Conservation (phyloP, 2,329 filamentous ascomycete genomes). For the Orbilia javanica region DNA sequence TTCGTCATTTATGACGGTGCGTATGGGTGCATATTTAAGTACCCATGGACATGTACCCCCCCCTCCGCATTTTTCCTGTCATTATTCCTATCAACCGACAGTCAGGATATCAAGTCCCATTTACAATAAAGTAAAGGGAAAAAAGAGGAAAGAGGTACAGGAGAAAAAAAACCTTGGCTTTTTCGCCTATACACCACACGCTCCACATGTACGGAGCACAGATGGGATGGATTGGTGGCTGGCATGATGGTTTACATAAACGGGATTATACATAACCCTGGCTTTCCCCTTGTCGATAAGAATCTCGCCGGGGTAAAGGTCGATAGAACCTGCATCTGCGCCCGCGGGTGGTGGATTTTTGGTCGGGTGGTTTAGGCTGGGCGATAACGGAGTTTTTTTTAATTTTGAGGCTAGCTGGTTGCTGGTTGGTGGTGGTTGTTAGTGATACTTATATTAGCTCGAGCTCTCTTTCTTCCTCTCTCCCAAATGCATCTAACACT, state of each 20-base stretch:
- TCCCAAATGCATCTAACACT: background rate
- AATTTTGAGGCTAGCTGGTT: background rate
- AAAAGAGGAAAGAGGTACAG: too few relatives aligned
- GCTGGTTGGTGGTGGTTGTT: background rate
- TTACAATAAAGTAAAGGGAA: too few relatives aligned
- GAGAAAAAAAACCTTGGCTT: constrained; percentile 19
- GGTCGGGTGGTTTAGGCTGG: constrained; percentile 51
- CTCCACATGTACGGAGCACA: background rate
- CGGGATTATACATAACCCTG: constrained; percentile 22
- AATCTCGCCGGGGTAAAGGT: background rate
- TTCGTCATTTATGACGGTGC: background rate
- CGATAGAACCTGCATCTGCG: constrained; percentile 18
- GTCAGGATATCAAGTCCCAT: constrained; percentile 6
- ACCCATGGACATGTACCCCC: too few relatives aligned
- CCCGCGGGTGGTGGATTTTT: background rate
- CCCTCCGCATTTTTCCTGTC: constrained; percentile 13
- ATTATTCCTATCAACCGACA: constrained; percentile 1
- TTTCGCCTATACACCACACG: background rate
- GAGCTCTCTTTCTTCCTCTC: constrained; percentile 4
- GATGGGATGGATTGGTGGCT: background rate
- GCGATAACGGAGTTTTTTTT: constrained; percentile 52
- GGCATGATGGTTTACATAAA: constrained; percentile 18
- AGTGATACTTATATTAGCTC: constrained; percentile 5
- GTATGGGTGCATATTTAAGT: too few relatives aligned
- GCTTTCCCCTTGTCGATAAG: constrained; percentile 8